Percentiles rank a stretch among this genome's conserved stretches.
Evolutionary conservation across 768 basidiomycete genomes (phyloP).

Genomic region (Lentinula boryana): DNA sequence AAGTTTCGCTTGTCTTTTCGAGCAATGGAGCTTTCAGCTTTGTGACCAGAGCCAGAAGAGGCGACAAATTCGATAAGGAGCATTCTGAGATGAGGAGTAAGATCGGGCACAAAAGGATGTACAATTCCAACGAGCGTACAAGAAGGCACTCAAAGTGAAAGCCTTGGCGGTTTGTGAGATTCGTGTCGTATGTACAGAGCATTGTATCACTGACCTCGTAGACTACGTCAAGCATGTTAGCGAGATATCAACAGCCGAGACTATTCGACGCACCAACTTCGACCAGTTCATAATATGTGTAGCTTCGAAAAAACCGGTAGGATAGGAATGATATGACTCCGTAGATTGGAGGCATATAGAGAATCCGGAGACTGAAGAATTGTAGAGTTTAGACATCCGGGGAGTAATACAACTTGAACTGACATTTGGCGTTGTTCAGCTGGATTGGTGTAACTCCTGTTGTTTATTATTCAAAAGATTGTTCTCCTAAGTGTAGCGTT

Average conservation of each 20-base stretch:
- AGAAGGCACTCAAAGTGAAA: conserved; percentile 78
- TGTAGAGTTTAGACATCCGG: not conserved
- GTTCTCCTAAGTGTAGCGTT: not conserved
- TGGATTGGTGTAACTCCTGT: conserved; percentile 66
- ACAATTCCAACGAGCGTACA: conserved; percentile 39
- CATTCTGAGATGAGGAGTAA: conserved; percentile 34
- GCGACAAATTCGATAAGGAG: conserved; percentile 85
- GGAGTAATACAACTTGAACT: conserved; percentile 15
- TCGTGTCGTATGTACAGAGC: not conserved
- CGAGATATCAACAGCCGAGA: conserved; percentile 13
- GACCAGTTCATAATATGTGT: conserved; percentile 55
- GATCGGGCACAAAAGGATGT: not conserved
- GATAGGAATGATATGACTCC: conserved; percentile 82
- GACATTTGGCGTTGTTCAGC: conserved; percentile 79
- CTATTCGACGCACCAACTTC: conserved; percentile 35
- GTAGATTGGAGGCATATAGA: conserved; percentile 83
- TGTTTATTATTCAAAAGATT: not conserved
- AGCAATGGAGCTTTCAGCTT: conserved; percentile 59
- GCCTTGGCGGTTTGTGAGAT: conserved; percentile 38
- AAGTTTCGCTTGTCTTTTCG: conserved; percentile 75
- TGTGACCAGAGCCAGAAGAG: conserved; percentile 54
- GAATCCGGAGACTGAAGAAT: conserved; percentile 54
- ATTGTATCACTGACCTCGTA: conserved; percentile 50
- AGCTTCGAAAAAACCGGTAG: conserved; percentile 77
- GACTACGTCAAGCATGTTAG: conserved; percentile 30